These are phyloP conservation scores for Aspergillus sparsus DNA, from an alignment of 495 filamentous ascomycete genomes.

Conservation along the genomic window DNA sequence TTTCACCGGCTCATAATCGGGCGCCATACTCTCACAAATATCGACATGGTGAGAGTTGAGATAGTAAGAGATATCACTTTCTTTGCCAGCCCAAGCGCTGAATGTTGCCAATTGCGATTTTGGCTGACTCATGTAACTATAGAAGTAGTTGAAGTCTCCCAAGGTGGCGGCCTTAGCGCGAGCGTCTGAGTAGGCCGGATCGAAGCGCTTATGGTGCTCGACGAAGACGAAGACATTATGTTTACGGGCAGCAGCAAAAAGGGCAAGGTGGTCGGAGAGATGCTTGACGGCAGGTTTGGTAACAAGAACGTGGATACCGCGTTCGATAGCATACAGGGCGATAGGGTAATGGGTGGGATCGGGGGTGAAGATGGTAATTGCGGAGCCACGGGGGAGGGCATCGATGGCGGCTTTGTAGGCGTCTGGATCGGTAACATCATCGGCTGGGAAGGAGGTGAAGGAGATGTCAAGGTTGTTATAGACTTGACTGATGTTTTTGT, in stretches of 20 bases:
- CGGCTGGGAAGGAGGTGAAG: constrained; percentile 78
- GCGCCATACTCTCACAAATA: constrained; percentile 86
- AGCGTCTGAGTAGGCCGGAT: constrained; percentile 89
- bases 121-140: constrained; percentile 94
- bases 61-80: constrained; percentile 93
- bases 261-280: constrained; percentile 72
- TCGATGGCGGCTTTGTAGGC: constrained; percentile 92
- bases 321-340: constrained; percentile 87
- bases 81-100: constrained; percentile 90
- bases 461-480: constrained; percentile 86
- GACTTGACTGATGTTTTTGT: constrained; percentile 81
- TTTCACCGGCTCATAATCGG: constrained; percentile 72
- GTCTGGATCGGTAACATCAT: constrained; percentile 69
- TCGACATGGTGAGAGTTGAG: constrained; percentile 93
- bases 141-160: constrained; percentile 97
- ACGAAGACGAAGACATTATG: constrained; percentile 87
- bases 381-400: constrained; percentile 75
- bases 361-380: constrained; percentile 96
- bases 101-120: constrained; percentile 93
- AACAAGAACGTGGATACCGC: constrained; percentile 84
- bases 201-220: constrained; percentile 95
- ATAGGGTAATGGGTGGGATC: constrained; percentile 95
- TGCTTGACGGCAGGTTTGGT: constrained; percentile 93
- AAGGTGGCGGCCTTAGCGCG: constrained; percentile 67
- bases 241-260: constrained; percentile 70